These are phyloP conservation scores for Choanephora cucurbitarum DNA, from an alignment of 371 early-diverging fungal species.

Conservation along the genomic window DNA sequence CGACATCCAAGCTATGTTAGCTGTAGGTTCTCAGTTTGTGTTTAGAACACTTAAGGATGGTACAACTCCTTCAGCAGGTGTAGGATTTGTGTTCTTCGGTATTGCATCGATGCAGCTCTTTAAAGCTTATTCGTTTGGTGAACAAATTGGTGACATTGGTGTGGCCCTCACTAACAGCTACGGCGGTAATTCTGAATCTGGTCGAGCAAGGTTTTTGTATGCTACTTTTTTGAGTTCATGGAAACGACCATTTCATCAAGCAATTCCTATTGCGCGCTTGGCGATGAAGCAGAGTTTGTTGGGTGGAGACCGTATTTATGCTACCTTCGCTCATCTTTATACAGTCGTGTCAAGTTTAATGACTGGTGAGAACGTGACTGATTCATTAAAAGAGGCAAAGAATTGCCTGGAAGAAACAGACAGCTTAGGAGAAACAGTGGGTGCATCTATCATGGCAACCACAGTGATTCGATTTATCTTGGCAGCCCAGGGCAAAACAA, in stretches of 20 bases:
- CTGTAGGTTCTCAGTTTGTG: conserved; percentile 33
- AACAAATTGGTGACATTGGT: conserved; percentile 44
- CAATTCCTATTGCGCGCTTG: conserved; percentile 36
- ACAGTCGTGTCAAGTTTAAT: conserved; percentile 36
- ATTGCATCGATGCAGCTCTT: conserved; percentile 43
- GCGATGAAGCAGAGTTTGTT: conserved; percentile 44
- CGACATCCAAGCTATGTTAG: conserved; percentile 33
- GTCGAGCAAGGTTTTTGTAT: conserved; percentile 39
- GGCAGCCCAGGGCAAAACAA: conserved; percentile 47
- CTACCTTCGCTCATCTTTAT: conserved; percentile 44
- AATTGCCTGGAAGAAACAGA: conserved; percentile 34
- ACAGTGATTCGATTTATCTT: conserved; percentile 38
- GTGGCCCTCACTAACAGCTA: conserved; percentile 40
- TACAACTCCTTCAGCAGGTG: conserved; percentile 44
- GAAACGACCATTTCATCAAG: conserved; percentile 43
- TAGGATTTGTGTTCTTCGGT: conserved; percentile 49
- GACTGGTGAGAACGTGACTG: conserved; percentile 36
- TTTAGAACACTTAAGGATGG: conserved; percentile 41
- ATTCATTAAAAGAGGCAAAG: conserved; percentile 41
- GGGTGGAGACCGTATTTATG: conserved; percentile 46
- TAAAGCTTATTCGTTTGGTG: conserved; percentile 46
- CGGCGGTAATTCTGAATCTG: conserved; percentile 46
- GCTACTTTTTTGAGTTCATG: conserved; percentile 39
- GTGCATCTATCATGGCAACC: conserved; percentile 28
- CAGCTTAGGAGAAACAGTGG: conserved; percentile 29